phyloP scores from a whole-genome alignment of 305 asterid species.

The Salvia sclarea region DNA sequence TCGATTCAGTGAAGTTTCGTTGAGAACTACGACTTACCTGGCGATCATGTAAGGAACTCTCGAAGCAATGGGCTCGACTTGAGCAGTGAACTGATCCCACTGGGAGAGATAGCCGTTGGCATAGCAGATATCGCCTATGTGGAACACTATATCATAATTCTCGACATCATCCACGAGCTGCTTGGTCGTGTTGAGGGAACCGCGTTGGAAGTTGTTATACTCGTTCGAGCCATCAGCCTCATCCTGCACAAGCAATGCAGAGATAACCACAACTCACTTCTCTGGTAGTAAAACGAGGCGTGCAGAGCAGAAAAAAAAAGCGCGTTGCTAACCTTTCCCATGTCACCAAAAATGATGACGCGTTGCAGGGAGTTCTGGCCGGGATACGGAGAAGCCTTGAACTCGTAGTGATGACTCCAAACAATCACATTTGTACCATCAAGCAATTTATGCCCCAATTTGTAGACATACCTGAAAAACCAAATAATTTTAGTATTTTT shows the following conservation, averaged over 20 bases:
- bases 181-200: conserved; percentile 83
- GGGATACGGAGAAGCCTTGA: conserved; percentile 86
- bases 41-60: conserved; percentile 92
- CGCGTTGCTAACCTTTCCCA: conserved; percentile 97
- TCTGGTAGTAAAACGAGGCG: no score
- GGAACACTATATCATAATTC: conserved; percentile 81
- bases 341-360: conserved; percentile 84
- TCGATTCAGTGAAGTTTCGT: neutral
- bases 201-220: conserved; percentile 78
- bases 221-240: conserved; percentile 96
- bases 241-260: conserved; percentile 44
- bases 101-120: conserved; percentile 91
- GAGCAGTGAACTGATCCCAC: conserved; percentile 98
- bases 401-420: conserved; percentile 63
- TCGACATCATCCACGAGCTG: conserved; percentile 70
- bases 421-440: conserved; percentile 51
- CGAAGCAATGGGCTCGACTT: conserved; percentile 83
- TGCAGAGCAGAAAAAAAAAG: no score
- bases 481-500: no score
- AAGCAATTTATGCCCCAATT: conserved; percentile 67
- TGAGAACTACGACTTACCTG: conserved; percentile 46
- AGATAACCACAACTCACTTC: conserved; percentile 13
- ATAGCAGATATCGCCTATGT: conserved; percentile 86
- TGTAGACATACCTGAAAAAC: conserved; percentile 73
- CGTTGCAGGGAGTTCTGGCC: conserved; percentile 86